Evolutionary conservation across 2,329 filamentous ascomycete species (phyloP).

Genomic region (Pseudopithomyces chartarum): DNA sequence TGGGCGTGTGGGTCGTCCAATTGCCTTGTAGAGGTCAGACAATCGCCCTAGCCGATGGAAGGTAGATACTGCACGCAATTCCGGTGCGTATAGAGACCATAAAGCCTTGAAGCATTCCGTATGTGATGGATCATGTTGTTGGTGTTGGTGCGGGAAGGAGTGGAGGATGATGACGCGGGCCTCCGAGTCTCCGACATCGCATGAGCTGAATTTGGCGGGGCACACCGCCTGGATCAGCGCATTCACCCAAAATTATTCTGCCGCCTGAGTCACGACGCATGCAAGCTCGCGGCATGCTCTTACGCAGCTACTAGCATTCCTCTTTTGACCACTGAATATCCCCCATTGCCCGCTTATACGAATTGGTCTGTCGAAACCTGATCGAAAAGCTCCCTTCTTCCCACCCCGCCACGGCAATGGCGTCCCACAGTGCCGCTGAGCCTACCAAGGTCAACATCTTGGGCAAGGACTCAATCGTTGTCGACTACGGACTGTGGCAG

Average conservation of each 20-base stretch:
- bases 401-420: constrained; percentile 25
- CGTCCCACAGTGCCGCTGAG: constrained; percentile 32
- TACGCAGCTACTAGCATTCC: neutral
- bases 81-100: too few relatives aligned
- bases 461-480: constrained; percentile 85
- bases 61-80: too few relatives aligned
- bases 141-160: too few relatives aligned
- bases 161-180: too few relatives aligned
- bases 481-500: constrained; percentile 90
- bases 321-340: neutral
- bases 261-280: constrained; percentile 3
- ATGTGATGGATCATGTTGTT: too few relatives aligned
- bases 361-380: neutral
- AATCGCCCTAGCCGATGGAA: too few relatives aligned
- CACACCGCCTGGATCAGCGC: neutral
- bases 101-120: too few relatives aligned
- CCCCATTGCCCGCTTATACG: too few relatives aligned
- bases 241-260: constrained; percentile 9
- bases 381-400: neutral
- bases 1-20: too few relatives aligned
- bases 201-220: neutral
- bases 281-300: neutral
- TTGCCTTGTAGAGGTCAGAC: too few relatives aligned
- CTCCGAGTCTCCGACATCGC: neutral
- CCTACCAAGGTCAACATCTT: constrained; percentile 77